Percentiles rank a stretch among this genome's conserved stretches.
Conservation (phyloP, 140 eudicot genomes). For the Ambrosia hybrid region DNA sequence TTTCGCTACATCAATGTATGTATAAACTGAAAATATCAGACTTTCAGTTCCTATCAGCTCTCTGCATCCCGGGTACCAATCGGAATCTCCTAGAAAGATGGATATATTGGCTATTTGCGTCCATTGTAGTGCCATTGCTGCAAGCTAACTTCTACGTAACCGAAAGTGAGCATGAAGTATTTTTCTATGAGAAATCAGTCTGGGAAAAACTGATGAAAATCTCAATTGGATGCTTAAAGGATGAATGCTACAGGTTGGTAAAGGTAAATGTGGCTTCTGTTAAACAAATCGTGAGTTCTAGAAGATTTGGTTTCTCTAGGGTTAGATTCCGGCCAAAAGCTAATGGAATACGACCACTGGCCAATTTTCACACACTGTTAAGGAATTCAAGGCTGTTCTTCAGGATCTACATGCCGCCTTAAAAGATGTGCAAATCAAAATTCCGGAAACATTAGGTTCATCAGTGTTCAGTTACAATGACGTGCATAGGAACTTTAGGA, state of each 20-base stretch:
- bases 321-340: constrained; percentile 79
- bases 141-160: constrained; percentile 84
- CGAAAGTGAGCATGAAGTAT: constrained; percentile 72
- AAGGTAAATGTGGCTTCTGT: constrained; percentile 39
- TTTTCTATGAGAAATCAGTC: constrained; percentile 52
- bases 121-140: constrained; percentile 61
- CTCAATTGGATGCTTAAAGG: constrained; percentile 37
- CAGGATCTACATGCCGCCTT: constrained; percentile 61
- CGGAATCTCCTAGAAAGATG: constrained; percentile 52
- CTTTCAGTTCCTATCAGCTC: constrained; percentile 48
- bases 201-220: constrained; percentile 63
- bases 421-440: constrained; percentile 43
- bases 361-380: constrained; percentile 19
- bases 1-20: constrained; percentile 69
- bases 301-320: constrained; percentile 82
- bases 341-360: constrained; percentile 64
- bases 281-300: constrained; percentile 31
- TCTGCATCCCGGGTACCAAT: constrained; percentile 25
- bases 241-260: constrained; percentile 42
- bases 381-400: constrained; percentile 60
- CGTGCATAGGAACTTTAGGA: constrained; percentile 55
- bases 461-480: constrained; percentile 85
- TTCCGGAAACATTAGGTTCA: constrained; percentile 71
- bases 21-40: constrained; percentile 48
- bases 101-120: constrained; percentile 73